Base-by-base conservation (phyloP, 208 protist species). In the Tetramitus jugosus region DNA sequence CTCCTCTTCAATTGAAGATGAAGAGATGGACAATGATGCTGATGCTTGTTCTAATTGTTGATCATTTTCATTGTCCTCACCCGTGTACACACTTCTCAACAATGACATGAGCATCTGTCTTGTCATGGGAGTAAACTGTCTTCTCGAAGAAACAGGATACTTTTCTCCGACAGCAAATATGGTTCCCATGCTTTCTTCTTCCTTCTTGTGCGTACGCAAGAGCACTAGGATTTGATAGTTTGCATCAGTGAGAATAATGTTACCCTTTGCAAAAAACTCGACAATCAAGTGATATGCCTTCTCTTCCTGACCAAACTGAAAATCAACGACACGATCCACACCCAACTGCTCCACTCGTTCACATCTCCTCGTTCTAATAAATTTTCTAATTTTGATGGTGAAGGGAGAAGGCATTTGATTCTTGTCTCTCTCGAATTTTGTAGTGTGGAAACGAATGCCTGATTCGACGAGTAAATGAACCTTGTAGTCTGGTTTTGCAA, bases 231-330 rank as follows among this genome's bases (percentile, higher is more conserved):
- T 97, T 37, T 76, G 90, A 82, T 97, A 96, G 46, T 89, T 79
- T 35, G 87, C 78, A 80, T 99, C 94, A 2, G 94, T 96, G 0
- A 99, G 83, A 42, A 98, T 87, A 61, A 99, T 82, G 85, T 99
- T 99, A 56, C 96, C 96, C 82, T 96, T 93, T 6, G 83, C 81
- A 80, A 93, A 94, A 35, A 96, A 85, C 72, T 95, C 91, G 61
- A 94, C 53, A 64, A 94, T 88, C 45, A 94, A 89, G 26, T 67
- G 37, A 77, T 92, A 89, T 62, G 88, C 90, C 60, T 86, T 90
- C 6, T 90, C 86, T 3, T 89, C 85, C 23, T 6, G 8, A 43
- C 93, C 94, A 84, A 98, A 98, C 42, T 88, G 92, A 80, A 99
- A 86, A 67, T 96, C 91, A 40, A 98, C 87, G 35, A 96, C 88